These are phyloP conservation scores for Asterophora lycoperdoides DNA, from an alignment of 768 basidiomycete species.

Conservation along the genomic window DNA sequence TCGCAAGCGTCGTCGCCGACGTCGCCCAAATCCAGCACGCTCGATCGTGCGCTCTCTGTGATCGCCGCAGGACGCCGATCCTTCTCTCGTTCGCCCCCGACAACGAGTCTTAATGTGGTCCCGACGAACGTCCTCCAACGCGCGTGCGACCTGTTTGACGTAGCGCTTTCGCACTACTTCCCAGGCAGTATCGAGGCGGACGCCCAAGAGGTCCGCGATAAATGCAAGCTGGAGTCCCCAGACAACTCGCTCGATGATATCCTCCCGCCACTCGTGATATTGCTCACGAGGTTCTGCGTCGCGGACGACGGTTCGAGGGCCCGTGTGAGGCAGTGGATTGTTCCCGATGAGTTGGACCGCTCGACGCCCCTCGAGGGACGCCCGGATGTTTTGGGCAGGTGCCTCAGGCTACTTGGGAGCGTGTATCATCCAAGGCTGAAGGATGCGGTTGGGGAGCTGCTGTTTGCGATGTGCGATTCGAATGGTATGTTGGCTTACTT, in stretches of 20 bases:
- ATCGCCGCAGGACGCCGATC: conserved; percentile 50
- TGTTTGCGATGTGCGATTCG: conserved; percentile 78
- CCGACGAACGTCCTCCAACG: conserved; percentile 53
- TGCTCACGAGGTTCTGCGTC: conserved; percentile 67
- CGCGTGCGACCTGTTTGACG: conserved; percentile 65
- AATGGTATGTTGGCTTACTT: conserved; percentile 41
- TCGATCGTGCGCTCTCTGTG: conserved; percentile 58
- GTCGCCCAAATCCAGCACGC: conserved; percentile 37
- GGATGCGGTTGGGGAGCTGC: conserved; percentile 78
- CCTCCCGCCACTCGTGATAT: conserved; percentile 69
- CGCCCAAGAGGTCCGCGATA: conserved; percentile 53
- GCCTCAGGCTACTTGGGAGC: conserved; percentile 70
- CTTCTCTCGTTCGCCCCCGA: conserved; percentile 45
- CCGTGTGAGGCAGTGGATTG: conserved; percentile 60
- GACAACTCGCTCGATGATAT: conserved; percentile 71
- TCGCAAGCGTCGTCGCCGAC: conserved; percentile 20
- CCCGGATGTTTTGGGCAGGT: conserved; percentile 69
- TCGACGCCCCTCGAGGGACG: conserved; percentile 70
- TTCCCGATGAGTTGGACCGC: conserved; percentile 81
- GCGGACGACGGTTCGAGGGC: conserved; percentile 56
- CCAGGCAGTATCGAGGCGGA: conserved; percentile 63
- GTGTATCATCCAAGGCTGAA: conserved; percentile 73
- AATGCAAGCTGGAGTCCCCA: conserved; percentile 40
- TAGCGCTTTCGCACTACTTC: conserved; percentile 56
- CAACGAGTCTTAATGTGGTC: conserved; percentile 29